Evolutionary conservation across 495 filamentous ascomycete genomes (phyloP).

Genomic region (Penicillium cosmopolitanum): DNA sequence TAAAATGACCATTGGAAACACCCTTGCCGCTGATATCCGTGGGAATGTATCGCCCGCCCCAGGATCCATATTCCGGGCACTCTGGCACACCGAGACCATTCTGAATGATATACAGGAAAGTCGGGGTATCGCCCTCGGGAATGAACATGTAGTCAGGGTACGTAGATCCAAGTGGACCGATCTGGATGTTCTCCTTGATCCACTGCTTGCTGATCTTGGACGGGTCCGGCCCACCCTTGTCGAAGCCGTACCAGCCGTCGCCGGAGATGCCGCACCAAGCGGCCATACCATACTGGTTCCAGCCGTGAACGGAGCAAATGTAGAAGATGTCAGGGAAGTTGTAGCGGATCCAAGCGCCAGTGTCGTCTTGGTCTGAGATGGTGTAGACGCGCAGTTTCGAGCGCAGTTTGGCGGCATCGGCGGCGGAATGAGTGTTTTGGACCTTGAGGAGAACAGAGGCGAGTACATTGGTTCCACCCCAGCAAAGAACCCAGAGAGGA

Average conservation of each 20-base stretch:
- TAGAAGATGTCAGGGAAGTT: constrained; percentile 51
- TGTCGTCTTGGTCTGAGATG: constrained; percentile 55
- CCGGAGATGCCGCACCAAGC: constrained; percentile 53
- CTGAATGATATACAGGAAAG: constrained; percentile 51
- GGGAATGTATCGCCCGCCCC: constrained; percentile 49
- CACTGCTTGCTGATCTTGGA: constrained; percentile 44
- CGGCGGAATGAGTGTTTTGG: constrained; percentile 25
- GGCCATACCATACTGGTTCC: constrained; percentile 51
- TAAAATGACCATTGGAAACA: constrained; percentile 36
- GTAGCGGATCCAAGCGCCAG: constrained; percentile 49
- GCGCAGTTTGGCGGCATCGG: constrained; percentile 34
- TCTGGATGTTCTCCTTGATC: constrained; percentile 50
- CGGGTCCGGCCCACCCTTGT: constrained; percentile 49
- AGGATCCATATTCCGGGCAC: constrained; percentile 48
- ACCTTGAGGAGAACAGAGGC: constrained; percentile 45
- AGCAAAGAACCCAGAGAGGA: constrained; percentile 49
- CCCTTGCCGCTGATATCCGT: constrained; percentile 11
- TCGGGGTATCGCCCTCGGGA: constrained; percentile 52
- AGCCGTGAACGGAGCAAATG: constrained; percentile 50
- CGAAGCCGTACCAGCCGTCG: constrained; percentile 46
- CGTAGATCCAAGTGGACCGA: constrained; percentile 40
- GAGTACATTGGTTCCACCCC: constrained; percentile 54
- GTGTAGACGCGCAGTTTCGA: constrained; percentile 50
- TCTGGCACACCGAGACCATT: constrained; percentile 50
- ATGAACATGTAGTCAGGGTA: constrained; percentile 51